Base-by-base conservation (phyloP, 306 rosid genomes). In the Trifolium fragiferum region DNA sequence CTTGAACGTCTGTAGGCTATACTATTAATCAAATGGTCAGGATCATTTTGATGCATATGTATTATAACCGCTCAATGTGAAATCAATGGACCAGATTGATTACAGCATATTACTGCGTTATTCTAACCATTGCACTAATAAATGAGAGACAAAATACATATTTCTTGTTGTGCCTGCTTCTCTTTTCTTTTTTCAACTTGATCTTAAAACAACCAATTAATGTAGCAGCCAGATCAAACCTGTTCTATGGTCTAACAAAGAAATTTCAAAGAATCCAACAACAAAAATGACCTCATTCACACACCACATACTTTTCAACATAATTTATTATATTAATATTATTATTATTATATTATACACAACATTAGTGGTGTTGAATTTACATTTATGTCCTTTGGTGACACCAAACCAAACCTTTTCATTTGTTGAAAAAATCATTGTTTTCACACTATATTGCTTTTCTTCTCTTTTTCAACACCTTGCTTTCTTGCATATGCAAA, bases 381-480 rank as follows among this genome's bases (percentile, higher is more conserved):
- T 44, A 60, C 47, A 67, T 71, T 74, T 40, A 30, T 69, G 74
- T 62, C 50, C 68, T 66, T 27, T 19, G 6, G 33, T 83, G 87
- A 80, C 94, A 80, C 78, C 82, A 57, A 72, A 62, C 68, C 55
- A 37, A 37, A 37, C 40, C 10, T 37, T 68, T 69, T 70, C 51
- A 12, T 50, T 15, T 27, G 78, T 79, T 23, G 80, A 77, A 60
- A 81, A 80, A 78, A 18, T 73, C 55, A 40, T 37, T 44, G 57
- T 75, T 81, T 89, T 88, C 97, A 87, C 77, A 77, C 78, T 30
- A 60, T 65, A 37, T 49, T 50, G 6, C 6, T 61, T 81, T 25
- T 58, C 72, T 72, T 77, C 61, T 79, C 75, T 46, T 62, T 54
- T 62, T 54, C 83, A 75, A 60, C 57, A 14, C 27, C 33, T 27